Base-by-base conservation (phyloP, 306 rosid species). In the Carpinus fangiana region DNA sequence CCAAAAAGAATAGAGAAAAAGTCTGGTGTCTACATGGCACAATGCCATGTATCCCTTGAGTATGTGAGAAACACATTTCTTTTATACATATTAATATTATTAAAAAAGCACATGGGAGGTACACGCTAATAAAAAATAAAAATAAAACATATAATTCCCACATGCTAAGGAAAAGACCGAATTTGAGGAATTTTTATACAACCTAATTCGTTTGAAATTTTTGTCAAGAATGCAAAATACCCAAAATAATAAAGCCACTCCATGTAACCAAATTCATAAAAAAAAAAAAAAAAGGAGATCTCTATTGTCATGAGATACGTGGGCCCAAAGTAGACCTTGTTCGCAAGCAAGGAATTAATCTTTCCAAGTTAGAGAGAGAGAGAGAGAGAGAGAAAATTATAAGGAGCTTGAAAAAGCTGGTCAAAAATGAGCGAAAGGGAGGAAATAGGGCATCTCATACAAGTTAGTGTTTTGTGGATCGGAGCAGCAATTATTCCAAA, bases 311-410 rank as follows among this genome's bases (percentile, higher is more conserved):
- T 50, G 72, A 51, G 79, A 72, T 78, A 7, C 79, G 76, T 87
- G 86, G 86, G 81, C 43, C 86, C 81, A 73, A 66, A 57, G 36
- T 55, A 84, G 72, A 80, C 76, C 80, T 74, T 34, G 67, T 57
- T 67, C 61, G 57, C 80, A 87, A 87, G 88, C 81, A 84, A 84
- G 69, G 86, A 87, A 87, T 87, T 76, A 62, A 70, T 69, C 62
- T 69, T 14, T 64, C 46, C 71, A 21, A 51, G 34, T 45, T 64
- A 59, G 18, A 18, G 72, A 12, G 59, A 28, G 51, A 14, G 18
- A 50, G 12, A 31, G 21, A 74, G 11, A 67, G 48, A 45, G 43
- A 38, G 43, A 60, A 12, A n/a, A 16, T 2, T 16, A 7, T 20
- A 51, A 41, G 43, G 48, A n/a, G 54, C n/a, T 17, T 67, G 26